These are phyloP conservation scores for Gastroboletus turbinatus DNA, from an alignment of 1,284 basidiomycete genomes.

Conservation along the genomic window DNA sequence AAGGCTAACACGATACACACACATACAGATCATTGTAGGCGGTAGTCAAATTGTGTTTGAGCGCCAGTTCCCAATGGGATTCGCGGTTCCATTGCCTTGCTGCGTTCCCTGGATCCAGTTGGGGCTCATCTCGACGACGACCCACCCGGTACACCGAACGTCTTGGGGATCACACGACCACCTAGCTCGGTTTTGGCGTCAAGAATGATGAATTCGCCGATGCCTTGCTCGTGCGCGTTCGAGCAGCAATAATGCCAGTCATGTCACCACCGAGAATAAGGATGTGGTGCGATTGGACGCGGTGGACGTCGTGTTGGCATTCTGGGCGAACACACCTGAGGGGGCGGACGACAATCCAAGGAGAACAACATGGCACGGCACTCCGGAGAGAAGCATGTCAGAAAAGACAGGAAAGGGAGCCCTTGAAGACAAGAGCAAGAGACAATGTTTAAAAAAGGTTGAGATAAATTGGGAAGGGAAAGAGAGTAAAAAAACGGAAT, in stretches of 20 bases:
- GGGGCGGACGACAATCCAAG: conserved; percentile 6
- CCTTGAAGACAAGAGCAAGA: not conserved
- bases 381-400: conserved; percentile 9
- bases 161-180: conserved; percentile 53
- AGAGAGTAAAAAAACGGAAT: not conserved
- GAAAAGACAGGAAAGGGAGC: not conserved
- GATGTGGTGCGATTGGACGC: conserved; percentile 30
- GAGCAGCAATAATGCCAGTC: conserved; percentile 66
- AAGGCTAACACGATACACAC: conserved; percentile 18
- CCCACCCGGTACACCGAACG: conserved; percentile 42
- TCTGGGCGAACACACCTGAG: conserved; percentile 3
- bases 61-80: conserved; percentile 61
- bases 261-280: conserved; percentile 66
- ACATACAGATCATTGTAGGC: conserved; percentile 49
- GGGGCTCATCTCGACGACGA: conserved; percentile 59
- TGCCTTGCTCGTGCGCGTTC: conserved; percentile 57
- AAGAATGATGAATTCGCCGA: conserved; percentile 59
- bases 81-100: conserved; percentile 47
- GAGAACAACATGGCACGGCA: not conserved
- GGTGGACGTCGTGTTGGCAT: conserved; percentile 6
- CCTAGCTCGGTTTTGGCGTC: conserved; percentile 62
- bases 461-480: not conserved
- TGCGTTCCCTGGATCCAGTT: conserved; percentile 76
- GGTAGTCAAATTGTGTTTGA: conserved; percentile 54
- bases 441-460: not conserved